Evolutionary conservation across 2,329 filamentous ascomycete genomes (phyloP), one percentile per base, ranked within the genome.

Genomic region (Lachnellula subtilissima): DNA sequence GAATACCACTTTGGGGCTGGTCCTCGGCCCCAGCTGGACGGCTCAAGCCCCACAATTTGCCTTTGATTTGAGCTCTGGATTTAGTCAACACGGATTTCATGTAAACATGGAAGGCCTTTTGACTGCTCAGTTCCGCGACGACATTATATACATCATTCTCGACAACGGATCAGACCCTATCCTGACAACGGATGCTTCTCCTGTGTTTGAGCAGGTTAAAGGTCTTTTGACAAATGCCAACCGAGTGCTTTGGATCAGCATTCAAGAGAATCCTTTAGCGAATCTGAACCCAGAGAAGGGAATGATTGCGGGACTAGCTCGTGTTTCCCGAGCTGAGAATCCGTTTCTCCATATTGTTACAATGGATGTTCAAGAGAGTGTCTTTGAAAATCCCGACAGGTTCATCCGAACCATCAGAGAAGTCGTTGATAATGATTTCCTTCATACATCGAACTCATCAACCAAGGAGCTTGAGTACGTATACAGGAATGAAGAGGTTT

Each of bases 381-480:
- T 28, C 28, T 28, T 28, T 28, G 8, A 28, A 28, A 28, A 28
- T 28, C 28, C 28, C 2, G 28, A 28, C 28, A 28, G 28, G 28
- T 28, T 32, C 19, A 28, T 45, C n/a, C 17, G 32, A 39, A 35
- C 23, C 8, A 7, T 43, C 11, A n/a, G 19, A 8, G 32, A 42
- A 15, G 37, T 52, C 15, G 39, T 52, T 36, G 15, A n/a, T n/a
- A 37, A 43, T 52, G 22, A 23, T 19, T 45, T 52, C 8, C 23
- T 28, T 17, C 12, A 42, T 32, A 25, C 22, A 2, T 28, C 28
- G 7, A 15, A 36, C 28, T 19, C 22, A 9, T n/a, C 36, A 22
- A 14, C 37, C 32, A 43, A 46, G 43, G 43, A 46, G 43, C 43
- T 46, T 0, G 65, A 67, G 51, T 67, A 65, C 46, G 48, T 62